Evolutionary conservation across 805 yeast species (phyloP), one percentile per base, ranked within the genome.

Genomic region (Spathaspora girioi): DNA sequence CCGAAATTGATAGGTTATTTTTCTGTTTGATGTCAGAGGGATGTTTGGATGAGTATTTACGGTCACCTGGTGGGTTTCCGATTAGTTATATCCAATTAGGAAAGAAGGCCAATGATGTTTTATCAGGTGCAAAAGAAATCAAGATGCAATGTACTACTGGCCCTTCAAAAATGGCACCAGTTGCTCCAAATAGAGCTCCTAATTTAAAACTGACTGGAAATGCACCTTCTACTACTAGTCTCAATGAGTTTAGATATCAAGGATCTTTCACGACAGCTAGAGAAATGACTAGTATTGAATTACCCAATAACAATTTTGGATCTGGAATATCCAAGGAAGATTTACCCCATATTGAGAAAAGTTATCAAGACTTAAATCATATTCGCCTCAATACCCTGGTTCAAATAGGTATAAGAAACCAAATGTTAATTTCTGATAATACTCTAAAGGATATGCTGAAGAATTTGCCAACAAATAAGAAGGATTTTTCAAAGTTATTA

Each of bases 1-100:
- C 83, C 2, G 89, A 86, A 35, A 76, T 89, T 29, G 97, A 92
- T 66, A 75, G 98, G 54, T 80, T 94, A 6, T 87, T 92, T 55
- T 91, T 89, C 64, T 86, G 86, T 56, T 69, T 94, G 52, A 77
- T 89, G 26, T 79, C 87, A 10, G 82, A 83, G 51, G 80, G 81
- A 20, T 77, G 84, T 12, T 65, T 94, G 35, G 77, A 76, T 52
- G 97, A 92, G 63, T 86, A 84, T 59, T 80, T 90, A 1, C 73
- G 85, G 5, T 81, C 84, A 76, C 88, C 83, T 58, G 82, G 79
- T 18, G 96, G 97, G 0, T 92, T 86, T 71, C 87, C 96, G 0
- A 73, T 87, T 1, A 86, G 87, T 49, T 93, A 93, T 61, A 79
- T 92, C 5, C 76, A 75, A 55, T 57, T 76, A 1, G 96, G 96